These are phyloP conservation scores for Rhizophagus sp. DNA, from an alignment of 192 early-diverging fungal species.

Conservation along the genomic window DNA sequence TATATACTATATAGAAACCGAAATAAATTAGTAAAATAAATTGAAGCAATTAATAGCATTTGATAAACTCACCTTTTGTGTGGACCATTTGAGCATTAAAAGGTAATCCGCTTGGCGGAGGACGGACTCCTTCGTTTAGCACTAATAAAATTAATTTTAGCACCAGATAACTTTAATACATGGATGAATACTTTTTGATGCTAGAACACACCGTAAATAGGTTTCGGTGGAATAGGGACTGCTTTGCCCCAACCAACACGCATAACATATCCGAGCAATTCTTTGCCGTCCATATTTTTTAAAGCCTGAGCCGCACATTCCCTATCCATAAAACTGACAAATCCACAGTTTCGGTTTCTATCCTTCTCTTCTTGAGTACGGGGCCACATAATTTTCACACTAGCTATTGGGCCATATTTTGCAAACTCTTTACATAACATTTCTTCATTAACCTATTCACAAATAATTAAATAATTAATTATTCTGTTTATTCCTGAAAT, in stretches of 20 bases:
- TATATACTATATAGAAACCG: background rate
- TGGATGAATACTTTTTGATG: background rate
- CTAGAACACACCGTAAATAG: slow-evolving; percentile 65
- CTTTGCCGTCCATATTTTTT: slow-evolving; percentile 70
- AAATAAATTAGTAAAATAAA: background rate
- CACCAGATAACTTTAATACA: background rate
- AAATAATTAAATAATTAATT: background rate
- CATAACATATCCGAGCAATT: slow-evolving; percentile 58
- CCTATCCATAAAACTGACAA: slow-evolving; percentile 90
- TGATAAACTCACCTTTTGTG: slow-evolving; percentile 18
- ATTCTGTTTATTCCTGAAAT: background rate
- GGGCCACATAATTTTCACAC: slow-evolving; percentile 96
- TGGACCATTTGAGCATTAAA: slow-evolving; percentile 63
- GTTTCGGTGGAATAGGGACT: slow-evolving; percentile 69
- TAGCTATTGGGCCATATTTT: slow-evolving; percentile 80
- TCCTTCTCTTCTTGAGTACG: slow-evolving; percentile 81
- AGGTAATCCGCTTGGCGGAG: slow-evolving; percentile 49
- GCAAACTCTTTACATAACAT: slow-evolving; percentile 76
- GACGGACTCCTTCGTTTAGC: slow-evolving; percentile 32
- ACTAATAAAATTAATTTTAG: slow-evolving; percentile 27
- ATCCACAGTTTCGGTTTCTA: slow-evolving; percentile 78
- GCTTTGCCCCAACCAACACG: slow-evolving; percentile 86
- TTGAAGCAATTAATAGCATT: background rate
- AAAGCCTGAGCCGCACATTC: slow-evolving; percentile 69
- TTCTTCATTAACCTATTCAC: slow-evolving; percentile 61